Conservation (phyloP, 2,329 filamentous ascomycete genomes). For the Thelonectria blattea region DNA sequence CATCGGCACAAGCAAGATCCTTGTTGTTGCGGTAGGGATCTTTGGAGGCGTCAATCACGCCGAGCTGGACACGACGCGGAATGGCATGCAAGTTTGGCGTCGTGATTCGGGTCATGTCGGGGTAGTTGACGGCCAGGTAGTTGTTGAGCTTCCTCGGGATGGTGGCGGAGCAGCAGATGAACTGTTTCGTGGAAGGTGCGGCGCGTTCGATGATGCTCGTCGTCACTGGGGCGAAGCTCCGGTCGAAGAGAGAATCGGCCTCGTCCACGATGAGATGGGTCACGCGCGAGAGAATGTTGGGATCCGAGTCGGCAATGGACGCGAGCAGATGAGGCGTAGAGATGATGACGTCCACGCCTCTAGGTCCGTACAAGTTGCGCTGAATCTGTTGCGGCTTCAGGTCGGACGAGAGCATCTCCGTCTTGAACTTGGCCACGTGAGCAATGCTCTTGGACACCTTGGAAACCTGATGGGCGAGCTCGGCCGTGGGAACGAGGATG, state of each 20-base stretch:
- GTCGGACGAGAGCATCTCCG: slow-evolving; percentile 80
- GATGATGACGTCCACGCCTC: slow-evolving; percentile 84
- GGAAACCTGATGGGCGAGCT: slow-evolving; percentile 89
- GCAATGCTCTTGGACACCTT: slow-evolving; percentile 80
- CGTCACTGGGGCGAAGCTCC: slow-evolving; percentile 86
- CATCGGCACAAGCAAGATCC: slow-evolving; percentile 89
- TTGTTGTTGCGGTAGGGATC: slow-evolving; percentile 96
- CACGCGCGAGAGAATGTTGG: slow-evolving; percentile 91
- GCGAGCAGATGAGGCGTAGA: slow-evolving; percentile 88
- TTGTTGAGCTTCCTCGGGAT: slow-evolving; percentile 90
- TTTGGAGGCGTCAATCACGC: slow-evolving; percentile 88
- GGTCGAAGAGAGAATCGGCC: slow-evolving; percentile 93
- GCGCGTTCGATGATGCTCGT: slow-evolving; percentile 82
- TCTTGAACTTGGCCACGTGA: slow-evolving; percentile 86
- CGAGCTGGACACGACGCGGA: slow-evolving; percentile 90
- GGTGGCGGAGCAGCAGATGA: slow-evolving; percentile 94
- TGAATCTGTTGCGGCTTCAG: slow-evolving; percentile 81
- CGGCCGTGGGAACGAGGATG: slow-evolving; percentile 88
- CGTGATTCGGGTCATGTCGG: slow-evolving; percentile 82
- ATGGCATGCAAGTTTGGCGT: slow-evolving; percentile 97
- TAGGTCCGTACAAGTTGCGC: slow-evolving; percentile 78
- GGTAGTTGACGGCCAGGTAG: slow-evolving; percentile 81
- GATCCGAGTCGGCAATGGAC: slow-evolving; percentile 87
- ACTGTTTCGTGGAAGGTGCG: slow-evolving; percentile 79
- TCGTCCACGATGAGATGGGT: slow-evolving; percentile 91